Percentiles rank a stretch among this genome's conserved stretches.
These are phyloP conservation scores for Furcasterigmium furcatum DNA, from an alignment of 2,329 filamentous ascomycete species.

Conservation along the genomic window DNA sequence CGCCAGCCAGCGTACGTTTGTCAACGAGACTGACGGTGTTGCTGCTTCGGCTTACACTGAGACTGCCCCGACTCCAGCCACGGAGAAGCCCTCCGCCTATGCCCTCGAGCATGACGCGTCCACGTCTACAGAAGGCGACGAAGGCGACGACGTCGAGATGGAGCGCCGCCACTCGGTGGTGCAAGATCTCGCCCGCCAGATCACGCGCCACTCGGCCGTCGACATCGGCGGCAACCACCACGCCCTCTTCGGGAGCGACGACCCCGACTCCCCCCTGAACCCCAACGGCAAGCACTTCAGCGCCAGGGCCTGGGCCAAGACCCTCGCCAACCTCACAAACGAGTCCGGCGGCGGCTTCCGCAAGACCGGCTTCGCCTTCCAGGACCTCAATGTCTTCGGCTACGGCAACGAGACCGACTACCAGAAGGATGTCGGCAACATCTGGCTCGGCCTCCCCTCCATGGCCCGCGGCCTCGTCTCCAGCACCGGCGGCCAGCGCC, in stretches of 20 bases:
- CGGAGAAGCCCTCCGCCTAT: neutral
- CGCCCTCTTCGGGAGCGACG: constrained; percentile 21
- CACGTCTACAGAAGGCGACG: constrained; percentile 5
- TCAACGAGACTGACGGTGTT: constrained; percentile 5
- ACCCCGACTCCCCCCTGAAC: constrained; percentile 42
- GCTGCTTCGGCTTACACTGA: neutral
- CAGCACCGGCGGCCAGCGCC: constrained; percentile 16
- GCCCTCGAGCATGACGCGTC: constrained; percentile 2
- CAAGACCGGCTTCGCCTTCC: constrained; percentile 33
- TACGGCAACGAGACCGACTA: constrained; percentile 46
- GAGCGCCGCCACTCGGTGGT: constrained; percentile 15
- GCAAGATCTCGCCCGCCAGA: constrained; percentile 16
- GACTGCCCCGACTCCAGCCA: neutral
- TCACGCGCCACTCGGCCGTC: constrained; percentile 13
- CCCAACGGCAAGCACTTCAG: constrained; percentile 47
- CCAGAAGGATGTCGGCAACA: constrained; percentile 36
- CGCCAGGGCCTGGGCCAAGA: constrained; percentile 34
- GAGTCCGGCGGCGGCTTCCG: constrained; percentile 21
- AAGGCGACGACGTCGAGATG: constrained; percentile 10
- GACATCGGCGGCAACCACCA: constrained; percentile 16
- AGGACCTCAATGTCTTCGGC: constrained; percentile 42
- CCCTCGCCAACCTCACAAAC: constrained; percentile 17
- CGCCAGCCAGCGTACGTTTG: constrained; percentile 11
- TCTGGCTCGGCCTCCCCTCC: constrained; percentile 23
- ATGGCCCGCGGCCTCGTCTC: constrained; percentile 19